Percentiles rank a stretch among this genome's conserved stretches.
phyloP scores from a whole-genome alignment of 768 basidiomycete species.

The Pleurotus platypus region DNA sequence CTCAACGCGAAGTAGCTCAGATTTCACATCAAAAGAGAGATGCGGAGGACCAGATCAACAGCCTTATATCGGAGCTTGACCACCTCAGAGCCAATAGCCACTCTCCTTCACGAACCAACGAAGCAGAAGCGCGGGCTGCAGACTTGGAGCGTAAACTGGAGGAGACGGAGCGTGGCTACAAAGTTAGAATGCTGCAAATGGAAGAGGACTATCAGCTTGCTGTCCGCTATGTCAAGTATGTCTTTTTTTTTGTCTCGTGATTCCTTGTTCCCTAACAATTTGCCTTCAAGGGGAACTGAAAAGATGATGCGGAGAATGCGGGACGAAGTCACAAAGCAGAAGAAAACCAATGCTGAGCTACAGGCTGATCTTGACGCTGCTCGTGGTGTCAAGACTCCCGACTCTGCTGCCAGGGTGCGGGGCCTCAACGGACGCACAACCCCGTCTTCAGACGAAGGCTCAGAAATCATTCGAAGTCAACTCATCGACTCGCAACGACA shows the following conservation, averaged over 20 bases:
- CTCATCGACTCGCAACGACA: conserved; percentile 79
- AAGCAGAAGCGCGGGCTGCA: conserved; percentile 36
- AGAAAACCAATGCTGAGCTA: conserved; percentile 71
- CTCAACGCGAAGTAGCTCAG: conserved; percentile 73
- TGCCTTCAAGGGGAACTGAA: conserved; percentile 75
- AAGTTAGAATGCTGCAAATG: conserved; percentile 79
- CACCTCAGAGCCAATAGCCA: conserved; percentile 55
- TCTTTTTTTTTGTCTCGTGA: conserved; percentile 12
- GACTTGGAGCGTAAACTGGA: conserved; percentile 78
- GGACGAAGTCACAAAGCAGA: conserved; percentile 92
- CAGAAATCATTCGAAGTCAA: conserved; percentile 64
- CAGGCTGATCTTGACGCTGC: conserved; percentile 79
- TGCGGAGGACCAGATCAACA: conserved; percentile 64
- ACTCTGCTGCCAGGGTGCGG: conserved; percentile 38
- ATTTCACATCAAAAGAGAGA: conserved; percentile 67
- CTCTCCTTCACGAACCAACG: conserved; percentile 37
- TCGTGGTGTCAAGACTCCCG: conserved; percentile 50
- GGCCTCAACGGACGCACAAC: conserved; percentile 73
- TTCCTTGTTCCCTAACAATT: conserved; percentile 11
- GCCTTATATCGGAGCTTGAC: conserved; percentile 66
- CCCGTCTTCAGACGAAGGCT: conserved; percentile 70
- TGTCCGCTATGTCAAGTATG: conserved; percentile 95
- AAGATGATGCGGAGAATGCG: conserved; percentile 97
- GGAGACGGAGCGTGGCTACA: conserved; percentile 76
- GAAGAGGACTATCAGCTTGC: conserved; percentile 96